Percentiles rank a stretch among this genome's conserved stretches.
phyloP scores from a whole-genome alignment of 2,329 filamentous ascomycete genomes.

The Sporothrix schenckii region DNA sequence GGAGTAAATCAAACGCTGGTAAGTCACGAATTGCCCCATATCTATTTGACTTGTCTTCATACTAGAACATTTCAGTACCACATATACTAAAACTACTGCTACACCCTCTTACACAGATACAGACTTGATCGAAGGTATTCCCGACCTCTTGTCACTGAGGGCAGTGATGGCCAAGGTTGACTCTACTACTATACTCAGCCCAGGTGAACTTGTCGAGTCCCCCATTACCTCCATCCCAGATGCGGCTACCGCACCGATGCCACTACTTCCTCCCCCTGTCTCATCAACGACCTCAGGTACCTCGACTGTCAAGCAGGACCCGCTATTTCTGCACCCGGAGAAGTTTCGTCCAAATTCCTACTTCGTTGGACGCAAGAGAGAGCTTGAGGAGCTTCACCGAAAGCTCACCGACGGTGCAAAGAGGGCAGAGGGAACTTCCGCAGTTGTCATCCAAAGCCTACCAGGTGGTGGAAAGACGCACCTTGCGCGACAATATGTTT shows the following conservation, averaged over 20 bases:
- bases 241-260: conserved; percentile 33
- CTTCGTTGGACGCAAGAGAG: conserved; percentile 62
- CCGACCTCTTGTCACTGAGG: conserved; percentile 1
- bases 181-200: neutral
- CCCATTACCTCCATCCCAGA: neutral
- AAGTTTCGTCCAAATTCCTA: conserved; percentile 65
- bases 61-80: no score
- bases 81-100: no score
- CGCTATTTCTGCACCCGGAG: conserved; percentile 53
- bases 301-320: conserved; percentile 28
- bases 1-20: conserved; percentile 14
- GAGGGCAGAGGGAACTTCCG: conserved; percentile 60
- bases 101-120: neutral
- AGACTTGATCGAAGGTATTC: neutral
- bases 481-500: conserved; percentile 68
- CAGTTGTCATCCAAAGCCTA: conserved; percentile 65
- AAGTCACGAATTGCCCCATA: neutral
- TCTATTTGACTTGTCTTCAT: no score
- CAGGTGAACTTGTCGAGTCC: neutral
- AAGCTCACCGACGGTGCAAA: conserved; percentile 61
- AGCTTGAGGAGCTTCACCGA: conserved; percentile 61
- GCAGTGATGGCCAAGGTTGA: neutral
- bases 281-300: neutral
- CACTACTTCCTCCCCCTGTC: conserved; percentile 15
- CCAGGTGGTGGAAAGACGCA: conserved; percentile 71